phyloP scores from a whole-genome alignment of 1,139 yeast genomes.

The Meyerozyma smithsonii region DNA sequence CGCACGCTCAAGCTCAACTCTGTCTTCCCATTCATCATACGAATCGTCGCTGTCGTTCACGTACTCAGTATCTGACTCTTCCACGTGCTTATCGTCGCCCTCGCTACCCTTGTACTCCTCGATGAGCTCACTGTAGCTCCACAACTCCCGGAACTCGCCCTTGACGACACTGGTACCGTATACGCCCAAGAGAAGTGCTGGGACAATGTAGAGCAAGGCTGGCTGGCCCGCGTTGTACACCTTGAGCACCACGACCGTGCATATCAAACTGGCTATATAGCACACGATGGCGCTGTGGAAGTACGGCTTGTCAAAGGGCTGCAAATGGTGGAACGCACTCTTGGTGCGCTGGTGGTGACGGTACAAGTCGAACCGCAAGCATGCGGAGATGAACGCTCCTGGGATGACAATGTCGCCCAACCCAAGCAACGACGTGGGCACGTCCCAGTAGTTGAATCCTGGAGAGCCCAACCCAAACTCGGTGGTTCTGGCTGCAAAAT shows the following conservation, averaged over 20 bases:
- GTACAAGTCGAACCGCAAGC: conserved; percentile 47
- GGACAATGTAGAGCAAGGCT: conserved; percentile 61
- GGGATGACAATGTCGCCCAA: conserved; percentile 62
- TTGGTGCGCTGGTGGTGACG: conserved; percentile 23
- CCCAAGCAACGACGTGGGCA: conserved; percentile 36
- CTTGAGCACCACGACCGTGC: conserved; percentile 38
- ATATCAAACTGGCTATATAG: conserved; percentile 40
- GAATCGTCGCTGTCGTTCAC: conserved; percentile 15
- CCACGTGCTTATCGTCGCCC: conserved; percentile 22
- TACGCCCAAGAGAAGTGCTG: conserved; percentile 38
- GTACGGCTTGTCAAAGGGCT: conserved; percentile 39
- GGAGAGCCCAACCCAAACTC: neutral
- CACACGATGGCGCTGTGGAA: conserved; percentile 39
- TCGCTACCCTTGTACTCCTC: conserved; percentile 11
- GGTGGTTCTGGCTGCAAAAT: neutral
- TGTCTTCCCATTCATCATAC: conserved; percentile 20
- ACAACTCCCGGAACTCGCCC: conserved; percentile 39
- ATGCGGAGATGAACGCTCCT: conserved; percentile 45
- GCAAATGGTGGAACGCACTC: conserved; percentile 35
- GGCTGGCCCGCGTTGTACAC: conserved; percentile 53
- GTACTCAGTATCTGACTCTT: conserved; percentile 10
- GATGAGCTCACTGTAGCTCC: conserved; percentile 22
- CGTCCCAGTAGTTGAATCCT: neutral
- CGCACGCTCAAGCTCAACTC: conserved; percentile 17
- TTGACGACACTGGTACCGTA: conserved; percentile 22